Evolutionary conservation across 2,329 filamentous ascomycete species (phyloP).

Genomic region (Aspergillus sp.): DNA sequence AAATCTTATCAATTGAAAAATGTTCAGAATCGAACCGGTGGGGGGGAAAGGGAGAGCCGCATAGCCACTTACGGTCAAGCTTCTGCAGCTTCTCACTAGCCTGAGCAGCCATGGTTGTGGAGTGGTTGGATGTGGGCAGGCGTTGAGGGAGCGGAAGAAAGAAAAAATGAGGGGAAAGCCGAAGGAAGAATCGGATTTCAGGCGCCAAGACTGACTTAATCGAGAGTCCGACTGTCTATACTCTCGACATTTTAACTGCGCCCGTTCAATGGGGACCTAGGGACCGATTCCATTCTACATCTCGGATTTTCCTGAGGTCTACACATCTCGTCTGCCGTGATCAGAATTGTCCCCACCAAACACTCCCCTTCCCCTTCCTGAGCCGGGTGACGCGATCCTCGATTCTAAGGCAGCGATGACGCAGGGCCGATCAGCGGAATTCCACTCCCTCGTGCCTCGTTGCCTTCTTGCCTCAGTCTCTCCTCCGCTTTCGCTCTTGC

Average conservation of each 20-base stretch:
- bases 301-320: too few relatives aligned
- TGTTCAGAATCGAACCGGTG: too few relatives aligned
- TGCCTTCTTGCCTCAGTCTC: neutral
- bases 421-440: conserved; percentile 19
- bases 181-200: neutral
- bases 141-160: conserved; percentile 6
- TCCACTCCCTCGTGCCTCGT: neutral
- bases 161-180: conserved; percentile 19
- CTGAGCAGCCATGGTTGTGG: conserved; percentile 43
- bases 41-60: conserved; percentile 1
- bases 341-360: neutral
- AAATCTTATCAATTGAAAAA: conserved; percentile 21
- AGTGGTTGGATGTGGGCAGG: conserved; percentile 22
- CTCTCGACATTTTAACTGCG: neutral
- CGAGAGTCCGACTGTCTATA: neutral
- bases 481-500: neutral
- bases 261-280: too few relatives aligned
- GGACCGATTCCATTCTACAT: neutral
- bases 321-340: neutral
- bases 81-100: conserved; percentile 41
- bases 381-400: neutral
- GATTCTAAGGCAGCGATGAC: conserved; percentile 15
- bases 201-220: conserved; percentile 12
- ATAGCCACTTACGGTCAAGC: conserved; percentile 37
- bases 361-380: neutral